Percentiles rank a stretch among this genome's conserved stretches.
phyloP scores from a whole-genome alignment of 345 rosid species.

The Eucalyptus guilfoylei region DNA sequence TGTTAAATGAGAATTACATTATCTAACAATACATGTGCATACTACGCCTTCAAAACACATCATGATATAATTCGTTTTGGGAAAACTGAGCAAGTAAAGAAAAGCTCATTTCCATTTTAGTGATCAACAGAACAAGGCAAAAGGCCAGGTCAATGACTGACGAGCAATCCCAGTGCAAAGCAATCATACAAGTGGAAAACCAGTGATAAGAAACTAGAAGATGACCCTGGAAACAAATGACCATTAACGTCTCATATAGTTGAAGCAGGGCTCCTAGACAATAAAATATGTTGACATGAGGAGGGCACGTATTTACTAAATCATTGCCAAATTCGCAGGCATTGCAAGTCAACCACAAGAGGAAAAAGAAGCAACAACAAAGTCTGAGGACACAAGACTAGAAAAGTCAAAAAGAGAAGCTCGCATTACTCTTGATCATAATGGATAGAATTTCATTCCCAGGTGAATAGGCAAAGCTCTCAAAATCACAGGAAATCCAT shows the following conservation, averaged over 20 bases:
- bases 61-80: not conserved
- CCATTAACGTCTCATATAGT: not conserved
- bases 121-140: not conserved
- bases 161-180: not conserved
- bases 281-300: not conserved
- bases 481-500: not conserved
- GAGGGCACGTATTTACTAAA: not conserved
- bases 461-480: not conserved
- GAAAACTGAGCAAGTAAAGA: not conserved
- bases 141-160: not conserved
- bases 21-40: not conserved
- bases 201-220: not conserved
- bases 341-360: not conserved
- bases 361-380: not conserved
- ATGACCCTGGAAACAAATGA: not conserved
- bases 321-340: not conserved
- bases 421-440: not conserved
- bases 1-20: not conserved
- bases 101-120: not conserved
- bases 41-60: not conserved
- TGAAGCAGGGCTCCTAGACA: not conserved
- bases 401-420: not conserved
- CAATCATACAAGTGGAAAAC: not conserved
- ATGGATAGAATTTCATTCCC: not conserved
- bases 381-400: not conserved